Base-by-base conservation (phyloP, 176 grass and related monocot species). In the Eragrostis nindensis region DNA sequence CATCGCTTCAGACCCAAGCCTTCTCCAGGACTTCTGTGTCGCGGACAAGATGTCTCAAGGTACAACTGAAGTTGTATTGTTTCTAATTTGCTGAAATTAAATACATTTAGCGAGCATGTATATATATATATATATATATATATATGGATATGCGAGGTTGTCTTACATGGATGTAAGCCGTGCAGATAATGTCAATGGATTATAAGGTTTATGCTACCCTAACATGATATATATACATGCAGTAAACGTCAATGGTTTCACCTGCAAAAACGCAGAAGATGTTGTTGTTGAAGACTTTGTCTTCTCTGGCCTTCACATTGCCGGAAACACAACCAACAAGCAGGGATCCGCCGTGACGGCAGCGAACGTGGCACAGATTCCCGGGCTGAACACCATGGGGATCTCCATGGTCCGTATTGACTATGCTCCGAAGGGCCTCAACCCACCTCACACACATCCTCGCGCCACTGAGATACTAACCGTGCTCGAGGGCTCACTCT, bases 371-470 rank as follows among this genome's bases (percentile, higher is more conserved):
- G 68, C 71, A 11, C 66, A 84, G 53, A 73, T 84, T 32, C 56
- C 66, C 1, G 86, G 79, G 5, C 43, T 88, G 22, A 88, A 88
- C 86, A 88, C 86, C 11, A 47, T 59, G 21, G 80, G 66, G 8
- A 54, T 88, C 46, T 72, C 74, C 4, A 15, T 79, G 9, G 80
- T 42, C 59, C 86, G 80, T 16, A 67, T 88, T 1, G 80, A 88
- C 86, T 88, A 71, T 9, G 80, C 71, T 11, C 74, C 86, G 0
- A 55, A 74, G 0, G 86, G 86, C 62, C 74, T 84, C 46, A 88
- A 88, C 73, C 80, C 86, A 59, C 86, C 67, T 15, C 80, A 88
- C 68, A 87, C 2, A n/a, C 85, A 87, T 53, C 85, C 78, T 1
- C 79, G 85, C 14, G 79, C 85, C 22, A 82, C 80, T 0, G 86